phyloP scores from a whole-genome alignment of 1,284 basidiomycete species.

The Trichosporon sp. region DNA sequence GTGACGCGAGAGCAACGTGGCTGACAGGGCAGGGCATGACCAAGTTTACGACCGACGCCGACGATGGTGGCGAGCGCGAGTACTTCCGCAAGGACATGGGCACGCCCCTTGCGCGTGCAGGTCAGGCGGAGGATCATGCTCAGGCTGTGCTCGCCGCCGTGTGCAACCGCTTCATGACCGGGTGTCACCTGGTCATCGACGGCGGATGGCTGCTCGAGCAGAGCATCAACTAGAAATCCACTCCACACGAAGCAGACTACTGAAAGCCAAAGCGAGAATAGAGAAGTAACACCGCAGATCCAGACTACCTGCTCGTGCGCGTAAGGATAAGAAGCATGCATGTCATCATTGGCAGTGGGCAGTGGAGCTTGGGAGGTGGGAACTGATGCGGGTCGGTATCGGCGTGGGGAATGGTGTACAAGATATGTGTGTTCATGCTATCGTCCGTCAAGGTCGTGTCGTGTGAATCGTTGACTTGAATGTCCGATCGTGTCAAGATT shows the following conservation, averaged over 20 bases:
- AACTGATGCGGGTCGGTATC: background rate
- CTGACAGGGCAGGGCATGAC: constrained; percentile 50
- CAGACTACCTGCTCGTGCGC: background rate
- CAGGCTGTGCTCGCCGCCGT: constrained; percentile 36
- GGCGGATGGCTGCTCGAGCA: constrained; percentile 53
- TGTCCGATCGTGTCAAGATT: constrained; percentile 11
- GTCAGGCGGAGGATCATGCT: constrained; percentile 52
- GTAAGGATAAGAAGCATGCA: background rate
- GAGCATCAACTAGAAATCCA: background rate
- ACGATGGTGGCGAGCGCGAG: constrained; percentile 25
- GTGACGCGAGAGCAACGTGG: no score
- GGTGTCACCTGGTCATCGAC: constrained; percentile 50
- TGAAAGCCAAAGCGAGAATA: no score
- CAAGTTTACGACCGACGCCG: constrained; percentile 33
- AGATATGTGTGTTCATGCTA: background rate
- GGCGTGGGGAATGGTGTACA: background rate
- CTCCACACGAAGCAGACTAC: no score
- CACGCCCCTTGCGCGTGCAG: constrained; percentile 52
- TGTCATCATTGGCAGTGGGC: background rate
- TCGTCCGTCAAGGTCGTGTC: constrained; percentile 15
- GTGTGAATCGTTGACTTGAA: background rate
- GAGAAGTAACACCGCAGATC: no score
- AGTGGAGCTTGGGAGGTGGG: background rate
- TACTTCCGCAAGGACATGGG: constrained; percentile 44
- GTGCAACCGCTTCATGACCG: constrained; percentile 52